Evolutionary conservation across 2,329 filamentous ascomycete genomes (phyloP), one percentile per base, ranked within the genome.

Genomic region (Corynespora cassiicola): DNA sequence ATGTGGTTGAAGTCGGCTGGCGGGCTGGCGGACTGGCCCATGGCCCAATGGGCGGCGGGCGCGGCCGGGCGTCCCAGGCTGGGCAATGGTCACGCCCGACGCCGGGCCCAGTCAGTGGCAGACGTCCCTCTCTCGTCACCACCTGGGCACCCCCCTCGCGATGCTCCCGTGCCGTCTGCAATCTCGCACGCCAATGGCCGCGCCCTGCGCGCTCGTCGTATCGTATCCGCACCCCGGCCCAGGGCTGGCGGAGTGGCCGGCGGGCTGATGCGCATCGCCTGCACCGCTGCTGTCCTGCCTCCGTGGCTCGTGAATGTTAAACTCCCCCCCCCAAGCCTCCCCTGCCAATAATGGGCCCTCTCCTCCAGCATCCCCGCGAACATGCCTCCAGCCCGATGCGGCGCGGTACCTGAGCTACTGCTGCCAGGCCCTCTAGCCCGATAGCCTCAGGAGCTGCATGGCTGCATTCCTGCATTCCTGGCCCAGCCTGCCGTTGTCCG

Each of bases 281-380:
- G n/a, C n/a, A n/a, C n/a, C n/a, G n/a, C n/a, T n/a, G n/a, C n/a
- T n/a, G n/a, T n/a, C 47, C 48, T 50, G 50, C 52, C 54, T 54
- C 56, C 46, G 45, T 40, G 31, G 43, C 39, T 16, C 28, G 31
- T 18, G 42, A 48, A 53, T 50, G 40, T 48, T 42, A 52, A 43
- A 28, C 39, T 44, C 47, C 51, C 49, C 50, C 58, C 44, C 49
- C 44, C 24, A 43, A 47, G 58, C 58, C 54, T 55, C 54, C 63
- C 60, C 57, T 59, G 42, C 56, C 60, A 56, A 61, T 63, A 55
- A 65, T 63, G 63, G 56, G 41, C 38, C 42, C 49, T 45, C 49
- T 46, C 47, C 53, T 52, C 46, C 53, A 54, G 50, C 54, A 61
- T 56, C 45, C 54, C 56, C 54, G 47, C 58, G 39, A 54, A 34